phyloP scores from a whole-genome alignment of 176 grass and related monocot genomes.

The Avena atlantica region DNA sequence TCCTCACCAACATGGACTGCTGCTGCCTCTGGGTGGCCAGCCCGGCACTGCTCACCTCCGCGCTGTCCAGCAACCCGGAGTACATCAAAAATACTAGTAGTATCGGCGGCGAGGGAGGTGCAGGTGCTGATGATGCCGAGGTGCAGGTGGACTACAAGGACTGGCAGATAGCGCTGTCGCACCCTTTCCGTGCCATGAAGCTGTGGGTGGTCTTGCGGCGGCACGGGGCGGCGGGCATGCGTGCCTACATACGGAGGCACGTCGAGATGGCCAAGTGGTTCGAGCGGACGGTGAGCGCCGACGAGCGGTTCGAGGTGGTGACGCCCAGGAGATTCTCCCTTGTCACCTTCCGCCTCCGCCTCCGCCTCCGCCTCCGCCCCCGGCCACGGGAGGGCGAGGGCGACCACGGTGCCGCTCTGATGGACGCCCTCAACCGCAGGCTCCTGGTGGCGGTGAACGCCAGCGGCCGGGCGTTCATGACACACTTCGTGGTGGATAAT shows the following conservation, averaged over 20 bases:
- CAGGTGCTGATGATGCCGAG: background rate
- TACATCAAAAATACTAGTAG: conserved; percentile 41
- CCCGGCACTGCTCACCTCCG: background rate
- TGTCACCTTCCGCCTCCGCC: conserved; percentile 48
- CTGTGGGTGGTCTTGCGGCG: conserved; percentile 46
- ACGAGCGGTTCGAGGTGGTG: conserved; percentile 59
- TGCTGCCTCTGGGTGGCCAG: conserved; percentile 51
- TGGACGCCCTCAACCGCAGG: conserved; percentile 35
- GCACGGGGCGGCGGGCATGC: conserved; percentile 44
- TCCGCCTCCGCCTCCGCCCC: background rate
- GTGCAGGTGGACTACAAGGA: conserved; percentile 55
- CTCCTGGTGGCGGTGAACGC: conserved; percentile 49
- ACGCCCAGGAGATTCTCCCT: conserved; percentile 43
- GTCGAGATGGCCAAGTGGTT: conserved; percentile 53
- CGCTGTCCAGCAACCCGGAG: conserved; percentile 55
- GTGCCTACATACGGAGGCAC: conserved; percentile 24
- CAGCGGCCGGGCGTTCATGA: conserved; percentile 53
- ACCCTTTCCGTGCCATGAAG: conserved; percentile 48
- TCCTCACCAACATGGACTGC: background rate
- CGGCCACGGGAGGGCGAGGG: too few species aligned
- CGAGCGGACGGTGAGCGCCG: conserved; percentile 33
- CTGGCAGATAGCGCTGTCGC: conserved; percentile 56
- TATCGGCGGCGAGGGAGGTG: background rate
- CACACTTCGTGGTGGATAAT: conserved; percentile 47
- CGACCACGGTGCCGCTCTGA: background rate